Evolutionary conservation across 2,329 filamentous ascomycete species (phyloP), one percentile per base, ranked within the genome.

Genomic region (Pestalotiopsis sp.): DNA sequence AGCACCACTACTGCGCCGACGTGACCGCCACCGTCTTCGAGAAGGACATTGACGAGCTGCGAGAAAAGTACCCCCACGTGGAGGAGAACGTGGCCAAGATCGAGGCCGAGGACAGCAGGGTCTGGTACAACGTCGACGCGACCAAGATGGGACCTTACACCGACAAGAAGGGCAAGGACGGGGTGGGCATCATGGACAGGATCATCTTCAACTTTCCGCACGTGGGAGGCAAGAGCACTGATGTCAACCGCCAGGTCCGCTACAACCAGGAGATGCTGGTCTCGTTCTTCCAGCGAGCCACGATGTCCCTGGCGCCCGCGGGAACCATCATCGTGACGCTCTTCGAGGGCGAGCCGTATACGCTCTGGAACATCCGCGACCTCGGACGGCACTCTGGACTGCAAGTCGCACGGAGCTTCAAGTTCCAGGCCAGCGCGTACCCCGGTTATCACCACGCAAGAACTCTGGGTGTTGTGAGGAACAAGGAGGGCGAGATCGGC

Each of bases 161-260:
- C 27, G 75, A 86, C 56, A 83, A 81, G 61, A 82, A 79, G 27
- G 80, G 79, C 6, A 74, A 71, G 52, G 69, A 66, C 49, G 71
- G 67, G 11, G 69, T 23, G 5, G 76, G 74, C 68, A 75, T 84
- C 4, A 95, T 92, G 85, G 91, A 97, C 79, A 87, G 90, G 68
- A 91, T 98, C 71, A 86, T 95, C 73, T 99, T 98, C 89, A 97
- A 98, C 85, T 99, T 99, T 81, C 96, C 96, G 45, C 96, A 99
- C 83, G 92, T 97, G 3, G 96, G 96, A 72, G 96, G 96, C 61
- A 91, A 97, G 76, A 92, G 90, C 72, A 98, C 92, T 74, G 95
- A 98, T 82, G 92, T 98, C 68, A 98, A 98, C 83, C 87, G 96
- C 45, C 96, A 99, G 82, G 94, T 98, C 14, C 90, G 96, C 68